Evolutionary conservation across 257 asterid genomes (phyloP).

Genomic region (Jacaranda copaia): DNA sequence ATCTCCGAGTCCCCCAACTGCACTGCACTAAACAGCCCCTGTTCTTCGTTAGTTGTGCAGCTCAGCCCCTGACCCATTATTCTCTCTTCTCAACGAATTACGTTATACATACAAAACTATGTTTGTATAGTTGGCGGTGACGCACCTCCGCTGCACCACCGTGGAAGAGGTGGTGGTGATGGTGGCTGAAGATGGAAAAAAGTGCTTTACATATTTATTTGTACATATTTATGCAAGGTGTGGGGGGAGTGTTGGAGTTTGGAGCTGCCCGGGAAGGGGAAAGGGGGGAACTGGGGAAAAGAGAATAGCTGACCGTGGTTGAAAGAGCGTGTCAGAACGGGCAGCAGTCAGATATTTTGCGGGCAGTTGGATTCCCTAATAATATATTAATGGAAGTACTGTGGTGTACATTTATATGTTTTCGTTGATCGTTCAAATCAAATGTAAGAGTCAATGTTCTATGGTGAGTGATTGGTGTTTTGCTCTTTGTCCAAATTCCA

Average conservation of each 20-base stretch:
- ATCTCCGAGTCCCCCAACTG: constrained; percentile 73
- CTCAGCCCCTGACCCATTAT: constrained; percentile 96
- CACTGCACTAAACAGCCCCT: constrained; percentile 73
- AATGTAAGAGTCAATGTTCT: neutral
- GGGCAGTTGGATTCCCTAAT: constrained; percentile 60
- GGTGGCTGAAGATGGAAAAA: constrained; percentile 42
- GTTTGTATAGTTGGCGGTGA: constrained; percentile 21
- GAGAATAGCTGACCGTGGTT: constrained; percentile 49
- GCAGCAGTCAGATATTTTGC: constrained; percentile 70
- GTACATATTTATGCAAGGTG: neutral
- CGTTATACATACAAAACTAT: neutral
- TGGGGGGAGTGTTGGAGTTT: constrained; percentile 33
- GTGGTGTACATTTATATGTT: neutral
- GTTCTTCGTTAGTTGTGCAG: constrained; percentile 74
- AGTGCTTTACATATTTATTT: neutral
- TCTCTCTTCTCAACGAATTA: neutral
- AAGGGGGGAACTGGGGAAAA: constrained; percentile 10
- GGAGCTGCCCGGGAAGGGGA: constrained; percentile 64
- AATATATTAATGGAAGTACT: neutral
- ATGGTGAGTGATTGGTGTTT: constrained; percentile 19
- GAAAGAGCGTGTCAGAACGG: constrained; percentile 53
- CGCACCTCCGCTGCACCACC: constrained; percentile 65
- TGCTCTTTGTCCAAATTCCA: constrained; percentile 27
- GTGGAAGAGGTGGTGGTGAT: constrained; percentile 34
- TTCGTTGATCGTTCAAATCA: constrained; percentile 21